These are phyloP conservation scores for Aspergillus sp. DNA, from an alignment of 2,329 filamentous ascomycete genomes.

Conservation along the genomic window DNA sequence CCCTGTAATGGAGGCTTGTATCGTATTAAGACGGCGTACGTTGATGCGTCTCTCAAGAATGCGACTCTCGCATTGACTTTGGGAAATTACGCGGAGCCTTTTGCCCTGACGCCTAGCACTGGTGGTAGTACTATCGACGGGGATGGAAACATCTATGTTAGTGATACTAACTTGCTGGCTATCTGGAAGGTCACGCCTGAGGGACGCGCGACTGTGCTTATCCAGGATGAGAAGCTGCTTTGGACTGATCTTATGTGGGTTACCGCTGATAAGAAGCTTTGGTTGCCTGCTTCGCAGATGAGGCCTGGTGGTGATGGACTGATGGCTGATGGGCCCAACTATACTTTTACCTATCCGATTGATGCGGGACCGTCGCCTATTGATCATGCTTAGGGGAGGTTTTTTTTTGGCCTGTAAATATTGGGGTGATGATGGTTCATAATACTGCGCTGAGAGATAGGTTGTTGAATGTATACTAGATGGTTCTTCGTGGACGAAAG, in stretches of 20 bases:
- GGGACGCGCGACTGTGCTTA: conserved; percentile 1
- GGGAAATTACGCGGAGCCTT: conserved; percentile 22
- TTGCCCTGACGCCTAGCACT: conserved; percentile 38
- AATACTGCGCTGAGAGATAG: background rate
- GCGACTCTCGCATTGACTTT: conserved; percentile 22
- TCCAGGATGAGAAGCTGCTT: conserved; percentile 6
- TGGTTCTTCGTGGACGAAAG: too few species aligned
- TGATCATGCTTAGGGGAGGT: conserved; percentile 3
- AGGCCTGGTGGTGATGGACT: conserved; percentile 2
- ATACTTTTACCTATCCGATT: conserved; percentile 9
- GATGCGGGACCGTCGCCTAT: conserved; percentile 1
- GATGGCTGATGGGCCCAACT: conserved; percentile 8
- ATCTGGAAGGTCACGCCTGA: conserved; percentile 11
- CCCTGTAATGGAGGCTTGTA: conserved; percentile 38
- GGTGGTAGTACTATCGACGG: conserved; percentile 44
- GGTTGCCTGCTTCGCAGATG: conserved; percentile 11
- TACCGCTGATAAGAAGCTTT: conserved; percentile 6
- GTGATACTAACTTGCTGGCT: conserved; percentile 33
- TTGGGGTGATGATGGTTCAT: background rate
- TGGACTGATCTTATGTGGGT: conserved; percentile 14
- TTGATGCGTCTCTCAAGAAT: conserved; percentile 22
- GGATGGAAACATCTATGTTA: conserved; percentile 40
- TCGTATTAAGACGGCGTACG: conserved; percentile 35
- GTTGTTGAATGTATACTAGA: too few species aligned
- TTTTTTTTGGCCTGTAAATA: background rate